Conservation (phyloP, 805 yeast species). For the Komagataella mondaviorum region DNA sequence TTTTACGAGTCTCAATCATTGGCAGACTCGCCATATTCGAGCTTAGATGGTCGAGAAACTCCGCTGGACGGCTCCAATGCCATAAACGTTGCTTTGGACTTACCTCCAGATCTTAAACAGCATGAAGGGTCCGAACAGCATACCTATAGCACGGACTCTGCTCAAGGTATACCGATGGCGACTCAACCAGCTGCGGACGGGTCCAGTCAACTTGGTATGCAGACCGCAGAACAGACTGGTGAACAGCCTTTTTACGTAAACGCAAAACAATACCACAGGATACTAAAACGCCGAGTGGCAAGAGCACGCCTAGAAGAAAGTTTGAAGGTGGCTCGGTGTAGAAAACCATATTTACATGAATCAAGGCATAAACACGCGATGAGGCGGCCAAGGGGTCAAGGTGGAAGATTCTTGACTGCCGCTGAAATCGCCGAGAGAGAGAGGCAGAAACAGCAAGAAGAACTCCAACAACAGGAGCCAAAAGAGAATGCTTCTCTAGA, state of each 20-base stretch:
- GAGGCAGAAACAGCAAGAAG: slow-evolving; percentile 20
- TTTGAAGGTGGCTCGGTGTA: slow-evolving; percentile 73
- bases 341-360: slow-evolving; percentile 91
- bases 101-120: neutral
- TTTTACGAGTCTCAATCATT: neutral
- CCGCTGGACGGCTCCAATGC: neutral
- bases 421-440: slow-evolving; percentile 74
- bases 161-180: neutral
- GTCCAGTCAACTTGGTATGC: neutral
- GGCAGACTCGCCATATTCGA: neutral
- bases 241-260: slow-evolving; percentile 96
- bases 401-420: slow-evolving; percentile 93
- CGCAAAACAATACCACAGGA: slow-evolving; percentile 95
- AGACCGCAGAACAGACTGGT: slow-evolving; percentile 7
- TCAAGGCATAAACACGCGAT: slow-evolving; percentile 97
- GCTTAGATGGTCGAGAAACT: neutral
- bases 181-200: neutral
- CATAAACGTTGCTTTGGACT: neutral
- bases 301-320: slow-evolving; percentile 87
- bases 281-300: slow-evolving; percentile 84
- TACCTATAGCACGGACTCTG: neutral
- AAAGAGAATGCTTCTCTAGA: neutral
- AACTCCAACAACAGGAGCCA: slow-evolving; percentile 1
- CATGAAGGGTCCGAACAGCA: neutral
- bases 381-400: slow-evolving; percentile 98